Base-by-base conservation (phyloP, 2,329 filamentous ascomycete genomes). In the Penicillium sp. region DNA sequence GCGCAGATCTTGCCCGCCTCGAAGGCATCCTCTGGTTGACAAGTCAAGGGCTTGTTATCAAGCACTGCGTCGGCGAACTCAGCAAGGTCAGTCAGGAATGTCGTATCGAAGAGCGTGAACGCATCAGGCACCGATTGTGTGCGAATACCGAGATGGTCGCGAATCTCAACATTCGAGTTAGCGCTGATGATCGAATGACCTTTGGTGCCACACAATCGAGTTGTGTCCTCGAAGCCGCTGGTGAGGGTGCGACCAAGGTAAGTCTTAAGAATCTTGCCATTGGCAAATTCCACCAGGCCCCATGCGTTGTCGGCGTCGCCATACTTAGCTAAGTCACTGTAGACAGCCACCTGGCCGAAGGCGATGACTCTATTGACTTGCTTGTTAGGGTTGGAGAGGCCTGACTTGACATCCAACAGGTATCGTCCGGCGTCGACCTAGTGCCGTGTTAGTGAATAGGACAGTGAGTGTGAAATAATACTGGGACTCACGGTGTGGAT, bases 271-370 rank as follows among this genome's bases (percentile, higher is more conserved):
- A 75, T 61, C 58, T 74, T 75, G 60, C 72, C 72, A 54, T 74
- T 74, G 61, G 70, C 65, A 57, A 70, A 75, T 59, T 75, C 72
- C 8, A 75, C 70, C 8, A 75, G 60, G 8, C 66, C 72, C 70
- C 69, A 73, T 29, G 66, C 72, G 55, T 58, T 60, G 29, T 60
- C 58, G 15, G 54, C 55, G 39, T 60, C 58, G 33, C 58, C 58
- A 27, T 55, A 60, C 27, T 60, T 60, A 25, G 55, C 51, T 15
- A 60, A 43, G 47, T 60, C 58, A 3, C 48, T 19, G 40, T 60
- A 60, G 19, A 60, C 58, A 16, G 58, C 58, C 16, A n/a, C 4
- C 21, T 60, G 58, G 7, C 58, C 58, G 16, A 60, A 60, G 25
- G 58, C 58, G 19, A 60, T 60, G 39, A 60, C 58, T 53, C 58